Conservation (phyloP, 345 rosid genomes). For the Populus ilicifolia region DNA sequence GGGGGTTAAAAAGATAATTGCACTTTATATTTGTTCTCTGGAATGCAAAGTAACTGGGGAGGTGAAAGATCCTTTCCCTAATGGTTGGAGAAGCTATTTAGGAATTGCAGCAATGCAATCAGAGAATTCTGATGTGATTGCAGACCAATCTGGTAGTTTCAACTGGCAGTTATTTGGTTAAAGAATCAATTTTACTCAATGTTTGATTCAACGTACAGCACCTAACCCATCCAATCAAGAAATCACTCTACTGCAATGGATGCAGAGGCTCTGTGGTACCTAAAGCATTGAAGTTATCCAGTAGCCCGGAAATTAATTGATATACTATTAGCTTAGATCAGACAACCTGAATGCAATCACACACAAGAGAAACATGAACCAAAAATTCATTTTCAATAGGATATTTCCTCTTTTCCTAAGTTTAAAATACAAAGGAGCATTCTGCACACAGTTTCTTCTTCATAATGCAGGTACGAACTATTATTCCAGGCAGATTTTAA, state of each 20-base stretch:
- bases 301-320: background rate
- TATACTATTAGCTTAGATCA: background rate
- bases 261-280: background rate
- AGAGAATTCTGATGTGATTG: too few species aligned
- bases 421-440: background rate
- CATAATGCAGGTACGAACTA: background rate
- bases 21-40: too few species aligned
- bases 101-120: too few species aligned
- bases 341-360: background rate
- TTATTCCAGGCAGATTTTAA: background rate
- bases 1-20: too few species aligned
- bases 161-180: too few species aligned
- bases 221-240: too few species aligned
- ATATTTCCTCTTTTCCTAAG: background rate
- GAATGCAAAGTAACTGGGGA: too few species aligned
- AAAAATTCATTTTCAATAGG: background rate
- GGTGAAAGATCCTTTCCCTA: too few species aligned
- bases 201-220: too few species aligned
- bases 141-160: too few species aligned
- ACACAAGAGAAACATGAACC: background rate
- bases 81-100: too few species aligned
- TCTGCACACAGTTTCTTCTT: background rate
- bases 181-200: too few species aligned
- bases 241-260: background rate
- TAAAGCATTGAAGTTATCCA: background rate